Evolutionary conservation across 1,284 basidiomycete species (phyloP).

Genomic region (Rhodotorula glutinis): DNA sequence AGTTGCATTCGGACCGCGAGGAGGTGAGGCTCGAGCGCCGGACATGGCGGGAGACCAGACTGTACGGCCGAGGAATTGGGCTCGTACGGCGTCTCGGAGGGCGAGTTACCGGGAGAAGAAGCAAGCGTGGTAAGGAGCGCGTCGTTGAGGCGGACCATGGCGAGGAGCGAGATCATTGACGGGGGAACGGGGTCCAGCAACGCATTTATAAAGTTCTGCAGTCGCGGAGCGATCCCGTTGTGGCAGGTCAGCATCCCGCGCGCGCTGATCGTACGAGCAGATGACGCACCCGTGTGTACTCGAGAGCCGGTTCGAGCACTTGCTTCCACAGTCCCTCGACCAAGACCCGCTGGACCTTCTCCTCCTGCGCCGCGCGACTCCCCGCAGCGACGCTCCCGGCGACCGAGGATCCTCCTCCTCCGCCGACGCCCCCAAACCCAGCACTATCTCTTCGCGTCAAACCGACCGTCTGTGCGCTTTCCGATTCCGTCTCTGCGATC

Average conservation of each 20-base stretch:
- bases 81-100: conserved; percentile 55
- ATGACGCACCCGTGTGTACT: conserved; percentile 66
- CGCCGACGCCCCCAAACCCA: conserved; percentile 42
- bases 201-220: conserved; percentile 64
- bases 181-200: conserved; percentile 61
- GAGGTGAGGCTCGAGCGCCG: conserved; percentile 73
- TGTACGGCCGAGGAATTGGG: not conserved
- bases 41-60: conserved; percentile 57
- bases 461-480: not conserved
- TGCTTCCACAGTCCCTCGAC: conserved; percentile 72
- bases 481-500: conserved; percentile 38
- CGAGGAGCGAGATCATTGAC: conserved; percentile 68
- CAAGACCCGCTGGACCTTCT: conserved; percentile 47
- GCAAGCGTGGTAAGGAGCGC: conserved; percentile 56
- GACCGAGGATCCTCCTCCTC: not conserved
- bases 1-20: conserved; percentile 74
- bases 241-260: too few relatives aligned
- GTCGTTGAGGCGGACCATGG: conserved; percentile 84
- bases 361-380: conserved; percentile 49
- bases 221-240: not conserved
- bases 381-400: conserved; percentile 2
- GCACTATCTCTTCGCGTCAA: conserved; percentile 56
- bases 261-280: too few relatives aligned
- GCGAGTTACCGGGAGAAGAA: conserved; percentile 66
- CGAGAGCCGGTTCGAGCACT: conserved; percentile 79